Evolutionary conservation across 2,329 filamentous ascomycete genomes (phyloP), one percentile per base, ranked within the genome.

Genomic region (Aplosporella prunicola): DNA sequence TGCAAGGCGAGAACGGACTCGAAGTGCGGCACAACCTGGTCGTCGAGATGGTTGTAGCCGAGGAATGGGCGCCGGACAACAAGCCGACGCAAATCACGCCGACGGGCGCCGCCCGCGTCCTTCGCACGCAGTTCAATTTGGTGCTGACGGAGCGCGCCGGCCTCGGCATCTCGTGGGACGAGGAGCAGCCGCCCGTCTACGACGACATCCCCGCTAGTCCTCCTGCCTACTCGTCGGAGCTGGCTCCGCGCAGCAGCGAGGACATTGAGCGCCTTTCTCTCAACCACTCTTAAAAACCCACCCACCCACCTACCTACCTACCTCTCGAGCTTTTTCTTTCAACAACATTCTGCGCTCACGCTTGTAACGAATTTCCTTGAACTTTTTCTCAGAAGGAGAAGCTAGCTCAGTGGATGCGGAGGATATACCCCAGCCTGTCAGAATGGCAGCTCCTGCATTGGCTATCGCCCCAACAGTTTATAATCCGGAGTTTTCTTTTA

Each of bases 91-190:
- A 86, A 34, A 74, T 84, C 32, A 88, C 85, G 0, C 86, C 88
- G 33, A 95, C 89, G 0, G 89, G 89, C 43, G 82, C 87, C 2
- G 91, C 89, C 1, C 77, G 89, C 45, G 89, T 96, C 35, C 69
- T 98, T 43, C 76, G 89, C 47, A 95, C 94, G 74, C 85, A 93
- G 57, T 96, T 95, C 66, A 77, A 75, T 50, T 71, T 91, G 36
- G 68, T 78, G 40, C 72, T 96, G 39, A 95, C 88, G 4, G 82
- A 93, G 63, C 76, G 84, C 42, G 75, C 76, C 14, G 89, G 89
- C 13, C 74, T 94, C 56, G 88, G 89, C 34, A 88, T 98, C 51
- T 85, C 82, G 49, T 98, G 91, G 89, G 89, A 96, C 50, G 89
- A 95, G 62, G 89, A 98, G 66, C 79, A 84, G 53, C 89, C 89